Evolutionary conservation across 768 basidiomycete genomes (phyloP).

Genomic region (Collybiopsis confluens): DNA sequence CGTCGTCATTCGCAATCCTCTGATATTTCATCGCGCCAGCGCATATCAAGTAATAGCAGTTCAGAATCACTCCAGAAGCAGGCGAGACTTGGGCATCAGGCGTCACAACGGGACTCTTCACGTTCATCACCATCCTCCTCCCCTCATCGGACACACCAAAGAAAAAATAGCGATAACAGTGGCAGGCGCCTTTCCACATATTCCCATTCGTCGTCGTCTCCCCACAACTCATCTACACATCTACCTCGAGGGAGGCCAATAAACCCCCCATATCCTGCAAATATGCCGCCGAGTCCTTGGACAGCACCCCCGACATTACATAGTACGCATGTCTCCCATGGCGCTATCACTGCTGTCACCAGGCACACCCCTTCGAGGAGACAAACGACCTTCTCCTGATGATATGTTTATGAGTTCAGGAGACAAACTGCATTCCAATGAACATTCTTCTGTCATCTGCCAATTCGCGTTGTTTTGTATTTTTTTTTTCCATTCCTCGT

Average conservation of each 20-base stretch:
- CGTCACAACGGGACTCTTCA: conserved; percentile 27
- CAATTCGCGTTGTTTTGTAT: not conserved
- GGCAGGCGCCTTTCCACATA: not conserved
- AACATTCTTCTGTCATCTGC: not conserved
- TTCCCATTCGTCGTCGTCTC: conserved; percentile 10
- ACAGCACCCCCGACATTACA: conserved; percentile 29
- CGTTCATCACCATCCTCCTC: conserved; percentile 33
- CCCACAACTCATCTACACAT: conserved; percentile 9
- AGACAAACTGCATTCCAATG: not conserved
- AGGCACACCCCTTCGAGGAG: conserved; percentile 8
- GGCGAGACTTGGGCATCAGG: conserved; percentile 24
- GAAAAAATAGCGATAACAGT: conserved; percentile 18
- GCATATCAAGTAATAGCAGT: conserved; percentile 10
- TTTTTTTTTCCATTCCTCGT: not conserved
- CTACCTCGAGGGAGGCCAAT: conserved; percentile 18
- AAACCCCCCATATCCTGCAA: conserved; percentile 21
- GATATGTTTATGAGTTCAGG: not conserved
- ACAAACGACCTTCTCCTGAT: conserved; percentile 10
- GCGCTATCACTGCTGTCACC: not conserved
- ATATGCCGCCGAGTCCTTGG: conserved; percentile 32
- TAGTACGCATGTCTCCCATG: not conserved
- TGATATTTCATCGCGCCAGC: conserved; percentile 19
- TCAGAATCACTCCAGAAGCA: conserved; percentile 10
- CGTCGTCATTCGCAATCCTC: conserved; percentile 20
- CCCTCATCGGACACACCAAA: conserved; percentile 23